Evolutionary conservation across 495 filamentous ascomycete genomes (phyloP).

Genomic region (Podospora appendiculata): DNA sequence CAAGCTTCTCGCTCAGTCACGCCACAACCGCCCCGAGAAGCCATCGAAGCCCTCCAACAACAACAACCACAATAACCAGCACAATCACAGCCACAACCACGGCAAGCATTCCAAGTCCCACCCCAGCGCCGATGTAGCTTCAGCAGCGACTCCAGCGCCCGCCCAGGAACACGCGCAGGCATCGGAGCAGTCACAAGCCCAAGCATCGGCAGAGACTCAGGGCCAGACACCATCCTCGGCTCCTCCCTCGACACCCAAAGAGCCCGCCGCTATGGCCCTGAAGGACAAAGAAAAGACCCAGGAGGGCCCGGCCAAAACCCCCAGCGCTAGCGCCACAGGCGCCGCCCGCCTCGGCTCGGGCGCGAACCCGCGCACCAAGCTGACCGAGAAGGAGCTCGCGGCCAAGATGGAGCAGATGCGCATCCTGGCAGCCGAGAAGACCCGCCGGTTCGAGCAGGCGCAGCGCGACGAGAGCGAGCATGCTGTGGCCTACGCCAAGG

Average conservation of each 20-base stretch:
- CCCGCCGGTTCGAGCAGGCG: slow-evolving; percentile 40
- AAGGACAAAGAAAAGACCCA: not conserved
- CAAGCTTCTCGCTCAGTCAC: slow-evolving; percentile 31
- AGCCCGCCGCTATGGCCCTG: not conserved
- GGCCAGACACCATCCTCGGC: not conserved
- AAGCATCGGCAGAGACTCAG: not conserved
- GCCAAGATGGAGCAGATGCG: slow-evolving; percentile 46
- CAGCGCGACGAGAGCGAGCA: slow-evolving; percentile 44
- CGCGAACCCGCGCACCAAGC: slow-evolving; percentile 43
- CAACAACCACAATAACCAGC: not conserved
- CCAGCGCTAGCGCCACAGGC: slow-evolving; percentile 22
- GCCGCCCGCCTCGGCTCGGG: slow-evolving; percentile 34
- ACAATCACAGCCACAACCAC: not conserved
- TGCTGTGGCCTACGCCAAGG: slow-evolving; percentile 40
- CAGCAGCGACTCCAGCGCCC: slow-evolving; percentile 2
- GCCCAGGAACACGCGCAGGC: not conserved
- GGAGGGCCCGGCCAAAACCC: slow-evolving; percentile 1
- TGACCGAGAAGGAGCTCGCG: slow-evolving; percentile 43
- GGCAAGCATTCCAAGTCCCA: not conserved
- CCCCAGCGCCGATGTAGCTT: not conserved
- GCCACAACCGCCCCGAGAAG: slow-evolving; percentile 21
- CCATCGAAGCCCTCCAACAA: slow-evolving; percentile 10
- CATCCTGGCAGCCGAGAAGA: slow-evolving; percentile 36
- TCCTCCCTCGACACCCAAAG: slow-evolving; percentile 1
- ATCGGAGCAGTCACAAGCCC: not conserved